These are phyloP conservation scores for Pachysolen tannophilus DNA, from an alignment of 805 yeast genomes.

Conservation along the genomic window DNA sequence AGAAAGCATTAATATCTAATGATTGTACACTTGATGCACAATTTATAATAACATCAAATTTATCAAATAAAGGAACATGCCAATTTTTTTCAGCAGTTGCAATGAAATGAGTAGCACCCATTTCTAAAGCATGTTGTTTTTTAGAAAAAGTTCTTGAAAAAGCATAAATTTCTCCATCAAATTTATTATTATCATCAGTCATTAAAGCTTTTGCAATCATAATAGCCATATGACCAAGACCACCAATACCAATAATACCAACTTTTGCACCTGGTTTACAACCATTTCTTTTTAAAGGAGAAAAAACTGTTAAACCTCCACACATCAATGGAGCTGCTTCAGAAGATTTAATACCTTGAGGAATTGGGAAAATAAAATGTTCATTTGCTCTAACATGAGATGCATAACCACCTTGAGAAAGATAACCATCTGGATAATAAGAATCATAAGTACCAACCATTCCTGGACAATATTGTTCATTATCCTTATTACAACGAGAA, in stretches of 20 bases:
- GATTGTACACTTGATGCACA: constrained; percentile 34
- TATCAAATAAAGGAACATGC: constrained; percentile 23
- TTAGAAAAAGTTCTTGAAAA: constrained; percentile 33
- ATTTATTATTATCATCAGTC: constrained; percentile 20
- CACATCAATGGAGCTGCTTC: constrained; percentile 43
- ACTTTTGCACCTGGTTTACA: constrained; percentile 25
- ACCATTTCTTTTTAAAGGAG: constrained; percentile 38
- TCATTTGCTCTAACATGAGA: constrained; percentile 40
- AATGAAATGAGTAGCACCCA: constrained; percentile 34
- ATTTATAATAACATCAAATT: constrained; percentile 32
- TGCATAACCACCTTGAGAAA: constrained; percentile 37
- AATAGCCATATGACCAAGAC: constrained; percentile 39
- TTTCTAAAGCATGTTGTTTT: constrained; percentile 27
- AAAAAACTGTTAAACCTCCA: constrained; percentile 43
- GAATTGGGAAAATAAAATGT: constrained; percentile 37
- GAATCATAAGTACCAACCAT: constrained; percentile 34
- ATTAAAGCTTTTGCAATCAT: constrained; percentile 37
- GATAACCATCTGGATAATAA: constrained; percentile 25
- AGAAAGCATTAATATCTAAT: constrained; percentile 25
- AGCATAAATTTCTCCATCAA: constrained; percentile 22
- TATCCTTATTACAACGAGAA: constrained; percentile 26
- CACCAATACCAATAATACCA: constrained; percentile 38
- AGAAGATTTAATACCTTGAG: constrained; percentile 30
- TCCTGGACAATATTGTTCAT: constrained; percentile 39
- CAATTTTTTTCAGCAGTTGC: constrained; percentile 41